Evolutionary conservation across 495 filamentous ascomycete genomes (phyloP), one percentile per base, ranked within the genome.

Genomic region (Rhypophila decipiens): DNA sequence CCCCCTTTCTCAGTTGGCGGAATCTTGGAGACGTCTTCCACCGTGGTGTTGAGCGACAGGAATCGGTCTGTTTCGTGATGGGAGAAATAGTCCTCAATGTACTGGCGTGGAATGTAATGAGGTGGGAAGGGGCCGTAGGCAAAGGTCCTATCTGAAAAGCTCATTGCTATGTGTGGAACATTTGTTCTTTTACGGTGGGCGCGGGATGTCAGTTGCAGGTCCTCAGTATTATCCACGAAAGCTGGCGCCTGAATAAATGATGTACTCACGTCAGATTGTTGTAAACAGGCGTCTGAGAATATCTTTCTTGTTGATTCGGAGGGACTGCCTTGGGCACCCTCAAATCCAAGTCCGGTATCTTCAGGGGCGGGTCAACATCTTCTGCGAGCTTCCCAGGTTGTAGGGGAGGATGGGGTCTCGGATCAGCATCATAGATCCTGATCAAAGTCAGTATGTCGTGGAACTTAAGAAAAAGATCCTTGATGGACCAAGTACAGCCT

Each of bases 61-160:
- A 63, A 52, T 3, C 37, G 10, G 46, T 73, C 71, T 3, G 60
- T 60, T 35, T 61, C 53, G 55, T 73, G 66, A 9, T 47, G 12
- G 0, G 73, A 63, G 55, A 76, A 71, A 46, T 76, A 76, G 42
- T 61, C 65, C 49, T 74, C 64, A 24, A 75, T 55, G 38, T 75
- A 77, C 53, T 72, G 72, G 5, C 64, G 62, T 0, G 74, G 67
- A 11, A 77, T 54, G 39, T 68, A 60, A 45, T 77, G 72, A 0
- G 73, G 72, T 13, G 64, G 65, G 59, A 77, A 76, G 7, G 74
- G 72, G 2, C 74, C 72, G 47, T 74, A 75, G 8, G 73, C 54
- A 44, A 77, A 77, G 1, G 60, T 63, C 17, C 49, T 10, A 44
- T 75, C 72, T 4, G 73, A 75, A 37, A 74, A 72, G 36, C 56